Base-by-base conservation (phyloP, 2,329 filamentous ascomycete species). In the Aspergillus transmontanensis region DNA sequence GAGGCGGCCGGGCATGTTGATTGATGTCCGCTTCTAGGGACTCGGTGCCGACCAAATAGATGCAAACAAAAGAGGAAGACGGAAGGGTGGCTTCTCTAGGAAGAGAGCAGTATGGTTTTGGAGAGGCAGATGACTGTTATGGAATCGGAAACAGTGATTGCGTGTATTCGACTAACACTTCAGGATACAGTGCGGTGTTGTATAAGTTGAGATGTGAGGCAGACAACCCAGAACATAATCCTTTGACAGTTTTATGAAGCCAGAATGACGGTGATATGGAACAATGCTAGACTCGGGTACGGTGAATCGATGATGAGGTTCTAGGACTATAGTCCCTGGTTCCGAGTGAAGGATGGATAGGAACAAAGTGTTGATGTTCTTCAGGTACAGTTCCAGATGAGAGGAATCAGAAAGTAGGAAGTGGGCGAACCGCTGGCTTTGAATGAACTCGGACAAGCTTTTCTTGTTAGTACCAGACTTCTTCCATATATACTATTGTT, bases 1-100 rank as follows among this genome's bases (percentile, higher is more conserved):
- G 34, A 80, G 70, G 67, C 78, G 76, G 68, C 78, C 78, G 57
- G 78, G 78, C 78, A 80, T 80, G 39, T 61, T 74, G 69, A 36
- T 57, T 36, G 41, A 39, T 51, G 34, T 62, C 50, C 45, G 34
- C n/a, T 58, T 58, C 12, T 26, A 51, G 21, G 6, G 28, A 34
- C 28, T 34, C 50, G 28, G n/a, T 54, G 50, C 23, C 26, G 32
- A 45, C 32, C 11, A 50, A 14, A 54, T 34, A 53, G 43, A 36
- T 39, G 23, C n/a, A 34, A 41, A 28, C 21, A 6, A 11, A 21
- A 50, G 11, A 57, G 12, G 28, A 11, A 16, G 43, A 41, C 57
- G n/a, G 45, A 51, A 46, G 21, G 7, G 48, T 6, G 28, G 53
- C 48, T 50, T 48, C 34, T 59, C 46, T 59, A n/a, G 46, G 16